A percentile compares a stretch with the other conserved stretches of the same genome.
Conservation (phyloP, 768 basidiomycete genomes). For the Lactarius pseudohatsudake region DNA sequence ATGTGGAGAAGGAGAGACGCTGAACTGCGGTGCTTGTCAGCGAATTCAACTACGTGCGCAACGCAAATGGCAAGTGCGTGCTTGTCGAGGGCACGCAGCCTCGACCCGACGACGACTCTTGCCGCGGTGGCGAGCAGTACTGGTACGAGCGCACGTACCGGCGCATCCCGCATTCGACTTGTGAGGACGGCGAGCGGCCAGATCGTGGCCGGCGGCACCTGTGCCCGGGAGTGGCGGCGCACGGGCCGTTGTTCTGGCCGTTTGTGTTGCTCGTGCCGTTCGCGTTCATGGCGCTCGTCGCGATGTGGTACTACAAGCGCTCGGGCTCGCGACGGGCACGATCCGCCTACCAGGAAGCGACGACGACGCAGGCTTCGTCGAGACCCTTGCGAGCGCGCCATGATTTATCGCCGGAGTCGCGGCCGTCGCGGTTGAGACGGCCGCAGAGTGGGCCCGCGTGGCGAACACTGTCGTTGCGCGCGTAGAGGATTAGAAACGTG, state of each 20-base stretch:
- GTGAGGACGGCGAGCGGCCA: slow-evolving; percentile 74
- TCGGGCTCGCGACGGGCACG: slow-evolving; percentile 70
- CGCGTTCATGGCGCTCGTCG: slow-evolving; percentile 69
- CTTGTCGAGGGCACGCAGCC: slow-evolving; percentile 68
- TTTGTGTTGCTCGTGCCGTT: slow-evolving; percentile 76
- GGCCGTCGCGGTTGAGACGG: slow-evolving; percentile 70
- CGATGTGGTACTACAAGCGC: slow-evolving; percentile 77
- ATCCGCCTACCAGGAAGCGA: slow-evolving; percentile 70
- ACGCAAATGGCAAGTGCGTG: slow-evolving; percentile 71
- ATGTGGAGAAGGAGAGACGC: neutral
- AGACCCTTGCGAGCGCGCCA: slow-evolving; percentile 82
- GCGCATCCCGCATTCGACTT: slow-evolving; percentile 85
- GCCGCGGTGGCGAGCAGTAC: slow-evolving; percentile 60
- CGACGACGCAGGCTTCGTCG: slow-evolving; percentile 51
- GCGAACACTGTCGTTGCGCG: slow-evolving; percentile 41
- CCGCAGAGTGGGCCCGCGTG: slow-evolving; percentile 48
- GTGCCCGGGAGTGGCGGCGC: slow-evolving; percentile 80
- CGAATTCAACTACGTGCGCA: slow-evolving; percentile 87
- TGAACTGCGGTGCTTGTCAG: slow-evolving; percentile 41
- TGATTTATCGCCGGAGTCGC: slow-evolving; percentile 84
- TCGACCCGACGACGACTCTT: slow-evolving; percentile 60
- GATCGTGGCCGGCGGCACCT: slow-evolving; percentile 72
- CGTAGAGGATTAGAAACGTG: slow-evolving; percentile 64
- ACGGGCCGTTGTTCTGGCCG: slow-evolving; percentile 82
- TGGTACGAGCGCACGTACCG: slow-evolving; percentile 98